phyloP scores from a whole-genome alignment of 306 rosid genomes.

The Inga leiocalycina region DNA sequence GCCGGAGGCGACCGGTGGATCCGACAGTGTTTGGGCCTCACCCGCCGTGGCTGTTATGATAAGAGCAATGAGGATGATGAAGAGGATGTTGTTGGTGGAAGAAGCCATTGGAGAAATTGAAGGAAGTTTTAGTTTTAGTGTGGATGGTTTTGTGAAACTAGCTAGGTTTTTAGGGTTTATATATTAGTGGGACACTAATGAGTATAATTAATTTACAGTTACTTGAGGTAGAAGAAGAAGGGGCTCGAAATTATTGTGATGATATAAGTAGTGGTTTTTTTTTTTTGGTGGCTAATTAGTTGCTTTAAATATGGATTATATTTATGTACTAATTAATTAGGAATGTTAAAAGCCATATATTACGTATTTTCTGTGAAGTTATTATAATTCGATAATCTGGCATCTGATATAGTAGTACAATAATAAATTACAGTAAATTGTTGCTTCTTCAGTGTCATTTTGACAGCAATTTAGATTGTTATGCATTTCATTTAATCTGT shows the following conservation, averaged over 20 bases:
- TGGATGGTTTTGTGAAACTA: not conserved
- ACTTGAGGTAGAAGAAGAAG: not conserved
- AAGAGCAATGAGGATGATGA: not conserved
- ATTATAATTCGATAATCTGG: no score
- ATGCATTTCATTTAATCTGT: no score
- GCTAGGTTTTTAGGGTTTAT: not conserved
- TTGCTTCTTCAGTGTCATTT: not conserved
- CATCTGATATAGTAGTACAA: no score
- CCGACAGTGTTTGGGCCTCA: not conserved
- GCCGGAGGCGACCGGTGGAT: not conserved
- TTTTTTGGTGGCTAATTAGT: not conserved
- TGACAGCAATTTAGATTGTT: no score
- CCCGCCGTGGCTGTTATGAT: not conserved
- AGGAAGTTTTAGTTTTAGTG: not conserved
- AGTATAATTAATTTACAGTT: not conserved
- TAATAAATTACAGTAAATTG: no score
- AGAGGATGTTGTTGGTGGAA: not conserved
- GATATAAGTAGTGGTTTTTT: not conserved
- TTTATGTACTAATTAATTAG: not conserved
- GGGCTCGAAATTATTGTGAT: not conserved
- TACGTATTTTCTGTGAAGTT: not conserved
- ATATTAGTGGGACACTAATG: not conserved
- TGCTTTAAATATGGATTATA: not conserved
- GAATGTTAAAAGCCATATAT: not conserved
- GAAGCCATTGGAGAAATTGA: conserved; percentile 20